Base-by-base conservation (phyloP, 1,284 basidiomycete genomes). In the Cutaneotrichosporon sp. region DNA sequence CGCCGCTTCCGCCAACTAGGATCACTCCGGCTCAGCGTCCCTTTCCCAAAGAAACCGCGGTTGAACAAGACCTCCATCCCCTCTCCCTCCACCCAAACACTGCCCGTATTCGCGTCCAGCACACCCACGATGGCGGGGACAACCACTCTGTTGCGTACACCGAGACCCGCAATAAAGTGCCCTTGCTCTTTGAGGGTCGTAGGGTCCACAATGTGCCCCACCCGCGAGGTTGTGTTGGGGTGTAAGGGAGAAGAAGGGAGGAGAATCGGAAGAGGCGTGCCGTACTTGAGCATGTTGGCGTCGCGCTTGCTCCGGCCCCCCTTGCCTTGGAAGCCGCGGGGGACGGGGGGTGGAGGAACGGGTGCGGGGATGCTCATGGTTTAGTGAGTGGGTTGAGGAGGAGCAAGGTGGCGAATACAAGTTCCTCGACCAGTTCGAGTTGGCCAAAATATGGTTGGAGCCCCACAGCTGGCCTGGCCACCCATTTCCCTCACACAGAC, bases 21-120 rank as follows among this genome's bases (percentile, higher is more conserved):
- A 78, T 99, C 97, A 78, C 92, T 96, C 61, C 97, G 82, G 42
- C 91, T 94, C 56, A 99, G 82, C 73, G 90, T 90, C 1, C 97
- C 97, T 79, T 99, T 99, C 22, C 97, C 96, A 77, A 98, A 99
- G 83, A 98, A 98, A 0, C 97, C 96, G 64, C 90, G 83, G 52
- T 86, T 84, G 91, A 97, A 99, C 31, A 99, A 84, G 1, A 89
- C 80, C 69, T 83, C 83, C 42, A 87, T 86, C 74, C 91, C 86
- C 26, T 80, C 82, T 64, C 88, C 85, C 0, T 83, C 81, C 1
- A 96, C 84, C 90, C 91, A 95, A 10, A 96, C 89, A 0, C 89
- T 90, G 36, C 86, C 86, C 18, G 91, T 91, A 1, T 84, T 73
- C 1, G 84, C 76, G 73, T 96, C 93, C 65, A 90, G 88, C 5